phyloP scores from a whole-genome alignment of 208 protist species.

The Vickermania spadyakhi region DNA sequence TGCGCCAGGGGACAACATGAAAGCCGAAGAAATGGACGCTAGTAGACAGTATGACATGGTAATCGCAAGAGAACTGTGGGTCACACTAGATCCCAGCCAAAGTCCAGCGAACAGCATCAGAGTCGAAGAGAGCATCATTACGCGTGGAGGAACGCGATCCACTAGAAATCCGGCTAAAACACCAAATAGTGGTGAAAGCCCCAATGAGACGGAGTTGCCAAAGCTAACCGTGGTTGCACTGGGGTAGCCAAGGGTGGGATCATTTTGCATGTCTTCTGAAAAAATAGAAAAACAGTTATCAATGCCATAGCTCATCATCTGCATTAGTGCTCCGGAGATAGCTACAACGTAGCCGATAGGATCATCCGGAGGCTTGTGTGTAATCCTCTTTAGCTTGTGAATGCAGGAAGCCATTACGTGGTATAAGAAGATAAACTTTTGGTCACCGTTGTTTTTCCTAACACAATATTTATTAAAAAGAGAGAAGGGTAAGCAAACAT shows the following conservation, averaged over 20 bases:
- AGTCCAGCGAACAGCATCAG: slow-evolving; percentile 41
- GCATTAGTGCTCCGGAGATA: slow-evolving; percentile 62
- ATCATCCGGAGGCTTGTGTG: slow-evolving; percentile 55
- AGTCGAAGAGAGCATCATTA: slow-evolving; percentile 59
- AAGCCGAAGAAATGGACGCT: slow-evolving; percentile 59
- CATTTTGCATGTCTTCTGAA: slow-evolving; percentile 54
- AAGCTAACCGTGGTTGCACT: slow-evolving; percentile 59
- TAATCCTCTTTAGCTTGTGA: slow-evolving; percentile 9
- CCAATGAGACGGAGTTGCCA: slow-evolving; percentile 64
- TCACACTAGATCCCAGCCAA: slow-evolving; percentile 53
- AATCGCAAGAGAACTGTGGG: slow-evolving; percentile 39
- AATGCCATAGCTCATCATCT: slow-evolving; percentile 81
- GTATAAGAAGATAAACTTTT: too few relatives aligned
- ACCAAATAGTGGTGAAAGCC: slow-evolving; percentile 63
- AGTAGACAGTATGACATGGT: slow-evolving; percentile 66
- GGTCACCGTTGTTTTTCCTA: too few relatives aligned
- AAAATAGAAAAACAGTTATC: slow-evolving; percentile 82
- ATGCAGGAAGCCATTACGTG: too few relatives aligned
- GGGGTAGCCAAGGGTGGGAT: slow-evolving; percentile 53
- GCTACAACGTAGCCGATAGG: slow-evolving; percentile 70
- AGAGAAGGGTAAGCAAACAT: slow-evolving; percentile 7
- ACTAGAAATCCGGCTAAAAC: slow-evolving; percentile 61
- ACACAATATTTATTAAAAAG: neutral
- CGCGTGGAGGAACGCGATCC: slow-evolving; percentile 55
- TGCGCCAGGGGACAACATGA: slow-evolving; percentile 71